These are phyloP conservation scores for Trypethelium eluteriae DNA, from an alignment of 495 filamentous ascomycete genomes.

Conservation along the genomic window DNA sequence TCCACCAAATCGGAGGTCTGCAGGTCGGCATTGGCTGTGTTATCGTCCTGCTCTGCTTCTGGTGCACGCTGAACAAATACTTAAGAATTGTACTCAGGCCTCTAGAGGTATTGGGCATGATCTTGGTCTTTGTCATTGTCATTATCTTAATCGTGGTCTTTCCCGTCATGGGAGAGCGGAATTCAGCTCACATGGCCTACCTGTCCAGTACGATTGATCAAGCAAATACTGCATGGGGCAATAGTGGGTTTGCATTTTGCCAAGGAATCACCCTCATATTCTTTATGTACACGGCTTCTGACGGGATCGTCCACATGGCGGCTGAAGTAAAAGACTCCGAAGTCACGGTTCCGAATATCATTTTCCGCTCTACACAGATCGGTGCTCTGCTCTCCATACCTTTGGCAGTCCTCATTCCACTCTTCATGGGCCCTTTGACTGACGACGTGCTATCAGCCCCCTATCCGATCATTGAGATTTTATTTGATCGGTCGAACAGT, in stretches of 20 bases:
- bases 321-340: background rate
- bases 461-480: background rate
- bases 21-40: background rate
- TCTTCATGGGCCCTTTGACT: background rate
- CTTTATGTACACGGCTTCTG: background rate
- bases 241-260: background rate
- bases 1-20: background rate
- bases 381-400: background rate
- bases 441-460: background rate
- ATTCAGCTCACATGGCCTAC: background rate
- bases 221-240: background rate
- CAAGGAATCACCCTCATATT: background rate
- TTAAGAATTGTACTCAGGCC: background rate
- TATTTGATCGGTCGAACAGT: background rate
- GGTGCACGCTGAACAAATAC: background rate
- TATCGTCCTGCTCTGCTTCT: background rate
- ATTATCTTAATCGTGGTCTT: background rate
- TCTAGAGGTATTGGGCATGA: background rate
- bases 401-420: background rate
- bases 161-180: background rate
- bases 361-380: background rate
- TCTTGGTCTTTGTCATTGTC: background rate
- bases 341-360: background rate
- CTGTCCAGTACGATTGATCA: background rate
- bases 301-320: conserved; percentile 1